Percentiles rank a stretch among this genome's conserved stretches.
These are phyloP conservation scores for Lactifluus volemus DNA, from an alignment of 768 basidiomycete genomes.

Conservation along the genomic window DNA sequence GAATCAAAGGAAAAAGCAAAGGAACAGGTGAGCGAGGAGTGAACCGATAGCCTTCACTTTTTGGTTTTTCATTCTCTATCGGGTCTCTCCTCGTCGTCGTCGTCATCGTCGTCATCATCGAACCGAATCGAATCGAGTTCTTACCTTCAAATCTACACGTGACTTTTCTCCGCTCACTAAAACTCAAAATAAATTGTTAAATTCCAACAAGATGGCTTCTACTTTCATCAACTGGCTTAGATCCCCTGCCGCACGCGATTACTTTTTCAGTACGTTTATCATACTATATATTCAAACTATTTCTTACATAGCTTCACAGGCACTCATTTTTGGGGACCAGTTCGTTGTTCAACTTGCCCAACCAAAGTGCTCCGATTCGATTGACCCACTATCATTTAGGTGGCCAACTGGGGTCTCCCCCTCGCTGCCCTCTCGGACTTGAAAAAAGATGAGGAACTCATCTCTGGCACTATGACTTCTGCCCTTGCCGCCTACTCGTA, in stretches of 20 bases:
- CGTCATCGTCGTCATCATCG: too few species aligned
- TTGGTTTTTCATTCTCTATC: too few species aligned
- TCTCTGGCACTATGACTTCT: constrained; percentile 94
- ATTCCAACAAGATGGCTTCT: constrained; percentile 50
- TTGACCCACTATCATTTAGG: constrained; percentile 41
- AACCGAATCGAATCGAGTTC: too few species aligned
- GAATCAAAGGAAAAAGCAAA: not conserved
- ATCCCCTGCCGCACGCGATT: constrained; percentile 85
- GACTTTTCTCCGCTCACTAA: not conserved
- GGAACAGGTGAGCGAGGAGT: not conserved
- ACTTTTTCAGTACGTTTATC: constrained; percentile 79
- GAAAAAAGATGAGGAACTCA: constrained; percentile 89
- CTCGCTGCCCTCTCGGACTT: constrained; percentile 89
- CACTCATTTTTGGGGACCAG: constrained; percentile 98
- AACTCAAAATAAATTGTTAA: too few species aligned
- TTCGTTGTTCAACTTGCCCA: constrained; percentile 39
- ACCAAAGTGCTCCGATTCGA: not conserved
- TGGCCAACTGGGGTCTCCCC: constrained; percentile 98
- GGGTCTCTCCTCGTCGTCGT: too few species aligned
- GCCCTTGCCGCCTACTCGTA: constrained; percentile 89
- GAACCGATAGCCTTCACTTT: too few species aligned
- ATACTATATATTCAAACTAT: constrained; percentile 1
- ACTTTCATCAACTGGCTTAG: constrained; percentile 84
- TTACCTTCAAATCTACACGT: not conserved
- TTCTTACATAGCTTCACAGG: constrained; percentile 40